Evolutionary conservation across 441 rosid species (phyloP).

Genomic region (Francoa sonchifolia): DNA sequence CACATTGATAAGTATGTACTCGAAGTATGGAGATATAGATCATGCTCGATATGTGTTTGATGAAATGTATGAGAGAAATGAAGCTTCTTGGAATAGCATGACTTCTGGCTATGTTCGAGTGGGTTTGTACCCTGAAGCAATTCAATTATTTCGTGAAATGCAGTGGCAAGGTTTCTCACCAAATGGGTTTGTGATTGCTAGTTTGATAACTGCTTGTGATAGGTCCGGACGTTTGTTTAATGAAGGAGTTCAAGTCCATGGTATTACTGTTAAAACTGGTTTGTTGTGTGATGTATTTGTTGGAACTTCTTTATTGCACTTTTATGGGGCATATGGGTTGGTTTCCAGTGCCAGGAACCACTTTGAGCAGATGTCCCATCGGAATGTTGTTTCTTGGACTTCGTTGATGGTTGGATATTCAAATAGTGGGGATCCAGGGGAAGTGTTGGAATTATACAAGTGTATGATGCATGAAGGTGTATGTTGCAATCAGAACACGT

Average conservation of each 20-base stretch:
- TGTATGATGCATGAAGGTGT: slow-evolving; percentile 43
- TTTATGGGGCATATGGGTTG: slow-evolving; percentile 48
- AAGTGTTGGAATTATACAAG: slow-evolving; percentile 36
- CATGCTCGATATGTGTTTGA: slow-evolving; percentile 60
- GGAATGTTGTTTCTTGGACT: slow-evolving; percentile 87
- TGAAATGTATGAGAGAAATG: slow-evolving; percentile 45
- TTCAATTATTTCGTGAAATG: slow-evolving; percentile 35
- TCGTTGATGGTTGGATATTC: slow-evolving; percentile 68
- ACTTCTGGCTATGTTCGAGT: slow-evolving; percentile 55
- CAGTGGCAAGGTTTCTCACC: slow-evolving; percentile 30
- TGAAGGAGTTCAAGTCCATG: slow-evolving; percentile 66
- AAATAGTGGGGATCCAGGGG: slow-evolving; percentile 36
- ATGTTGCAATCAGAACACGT: slow-evolving; percentile 54
- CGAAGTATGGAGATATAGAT: slow-evolving; percentile 32
- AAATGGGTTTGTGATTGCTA: slow-evolving; percentile 51
- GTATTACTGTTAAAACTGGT: slow-evolving; percentile 42
- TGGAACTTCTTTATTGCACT: slow-evolving; percentile 68
- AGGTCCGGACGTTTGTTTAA: slow-evolving; percentile 42
- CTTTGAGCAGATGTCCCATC: slow-evolving; percentile 69
- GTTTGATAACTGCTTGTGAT: slow-evolving; percentile 69
- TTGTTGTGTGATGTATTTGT: slow-evolving; percentile 54
- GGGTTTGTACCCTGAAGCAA: slow-evolving; percentile 31
- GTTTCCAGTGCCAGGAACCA: slow-evolving; percentile 39
- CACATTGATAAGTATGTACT: slow-evolving; percentile 49
- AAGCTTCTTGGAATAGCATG: slow-evolving; percentile 73